phyloP scores from a whole-genome alignment of 1,139 yeast genomes.

The Geotrichum siamense region DNA sequence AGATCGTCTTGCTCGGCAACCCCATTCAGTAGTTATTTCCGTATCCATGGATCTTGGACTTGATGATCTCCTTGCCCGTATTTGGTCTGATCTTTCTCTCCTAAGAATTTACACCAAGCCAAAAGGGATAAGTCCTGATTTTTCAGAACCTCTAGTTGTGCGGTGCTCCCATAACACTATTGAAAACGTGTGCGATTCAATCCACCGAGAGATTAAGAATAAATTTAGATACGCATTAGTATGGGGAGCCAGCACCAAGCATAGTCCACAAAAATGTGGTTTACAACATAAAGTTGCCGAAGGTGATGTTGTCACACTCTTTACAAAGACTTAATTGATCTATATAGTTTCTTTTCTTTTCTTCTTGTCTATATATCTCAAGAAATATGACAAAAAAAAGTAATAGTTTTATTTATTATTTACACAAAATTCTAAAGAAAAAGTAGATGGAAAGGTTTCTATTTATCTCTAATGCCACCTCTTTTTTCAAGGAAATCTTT shows the following conservation, averaged over 20 bases:
- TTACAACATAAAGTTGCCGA: conserved; percentile 75
- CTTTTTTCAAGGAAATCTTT: conserved; percentile 87
- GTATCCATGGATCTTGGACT: conserved; percentile 84
- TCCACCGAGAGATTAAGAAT: conserved; percentile 87
- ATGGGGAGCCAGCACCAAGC: conserved; percentile 95
- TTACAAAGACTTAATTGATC: conserved; percentile 47
- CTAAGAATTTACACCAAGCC: conserved; percentile 80
- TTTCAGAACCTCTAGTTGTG: conserved; percentile 86
- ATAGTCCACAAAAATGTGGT: conserved; percentile 96
- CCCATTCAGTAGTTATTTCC: conserved; percentile 88
- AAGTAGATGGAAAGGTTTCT: too few species aligned
- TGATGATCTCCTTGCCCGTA: conserved; percentile 80
- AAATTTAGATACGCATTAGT: conserved; percentile 91
- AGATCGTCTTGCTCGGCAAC: conserved; percentile 84
- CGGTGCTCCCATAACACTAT: conserved; percentile 65
- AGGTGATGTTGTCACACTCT: conserved; percentile 89
- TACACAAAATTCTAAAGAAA: conserved; percentile 4
- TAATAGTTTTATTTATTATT: too few species aligned
- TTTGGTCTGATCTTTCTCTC: conserved; percentile 82
- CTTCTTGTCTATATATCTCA: too few species aligned
- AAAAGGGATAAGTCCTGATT: conserved; percentile 74
- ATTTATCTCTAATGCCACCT: conserved; percentile 42
- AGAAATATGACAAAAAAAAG: too few species aligned
- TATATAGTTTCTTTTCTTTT: too few species aligned
- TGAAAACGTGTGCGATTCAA: conserved; percentile 83